These are phyloP conservation scores for Neolentinus lepideus DNA, from an alignment of 1,284 basidiomycete species.

Conservation along the genomic window DNA sequence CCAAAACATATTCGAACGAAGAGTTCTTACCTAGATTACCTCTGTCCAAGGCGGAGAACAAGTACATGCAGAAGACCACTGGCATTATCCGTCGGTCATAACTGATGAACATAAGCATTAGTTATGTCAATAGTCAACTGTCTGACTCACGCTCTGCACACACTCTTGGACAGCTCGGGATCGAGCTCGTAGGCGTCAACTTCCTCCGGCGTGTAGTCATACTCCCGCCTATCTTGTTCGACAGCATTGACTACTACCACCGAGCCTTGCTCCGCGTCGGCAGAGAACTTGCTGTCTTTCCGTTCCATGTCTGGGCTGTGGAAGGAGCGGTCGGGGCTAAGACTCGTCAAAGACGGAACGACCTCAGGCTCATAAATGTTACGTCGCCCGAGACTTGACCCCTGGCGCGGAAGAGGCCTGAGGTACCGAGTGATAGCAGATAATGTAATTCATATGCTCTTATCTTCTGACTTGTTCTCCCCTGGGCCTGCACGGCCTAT, in stretches of 20 bases:
- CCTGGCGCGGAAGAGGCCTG: neutral
- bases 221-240: neutral
- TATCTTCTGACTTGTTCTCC: neutral
- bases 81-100: neutral
- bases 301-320: neutral
- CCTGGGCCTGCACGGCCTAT: too few relatives aligned
- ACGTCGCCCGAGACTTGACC: neutral
- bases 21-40: conserved; percentile 17
- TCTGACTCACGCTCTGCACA: neutral
- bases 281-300: neutral
- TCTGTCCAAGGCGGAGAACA: conserved; percentile 12
- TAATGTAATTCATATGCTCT: neutral
- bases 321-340: neutral
- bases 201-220: neutral
- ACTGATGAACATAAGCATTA: neutral
- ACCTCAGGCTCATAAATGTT: neutral
- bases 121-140: neutral
- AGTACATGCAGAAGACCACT: conserved; percentile 6
- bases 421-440: neutral
- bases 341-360: neutral
- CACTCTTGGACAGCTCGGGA: neutral
- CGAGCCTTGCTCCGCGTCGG: neutral
- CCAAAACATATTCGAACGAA: neutral
- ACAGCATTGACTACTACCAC: neutral
- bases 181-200: neutral